These are phyloP conservation scores for Fusarium tupiense DNA, from an alignment of 2,329 filamentous ascomycete species.

Conservation along the genomic window DNA sequence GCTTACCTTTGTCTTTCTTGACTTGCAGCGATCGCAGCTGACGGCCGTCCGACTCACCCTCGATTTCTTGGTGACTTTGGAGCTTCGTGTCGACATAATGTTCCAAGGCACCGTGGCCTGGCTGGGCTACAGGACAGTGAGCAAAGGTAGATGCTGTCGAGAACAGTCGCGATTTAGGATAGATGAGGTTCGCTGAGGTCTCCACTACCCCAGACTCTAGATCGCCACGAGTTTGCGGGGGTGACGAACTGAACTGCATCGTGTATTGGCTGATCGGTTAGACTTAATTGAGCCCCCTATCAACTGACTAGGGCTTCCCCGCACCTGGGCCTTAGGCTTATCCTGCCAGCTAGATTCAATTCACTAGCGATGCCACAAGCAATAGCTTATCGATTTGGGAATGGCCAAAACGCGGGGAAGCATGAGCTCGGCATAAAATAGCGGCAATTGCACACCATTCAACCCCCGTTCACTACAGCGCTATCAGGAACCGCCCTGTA, in stretches of 20 bases:
- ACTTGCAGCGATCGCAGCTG: not conserved
- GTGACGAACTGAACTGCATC: not conserved
- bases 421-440: not conserved
- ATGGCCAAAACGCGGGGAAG: not conserved
- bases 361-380: not conserved
- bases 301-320: not conserved
- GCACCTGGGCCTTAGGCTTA: not conserved
- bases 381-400: not conserved
- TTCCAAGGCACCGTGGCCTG: accelerated
- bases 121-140: too few species aligned
- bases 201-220: not conserved
- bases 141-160: accelerated
- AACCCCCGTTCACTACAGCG: too few species aligned
- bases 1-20: not conserved
- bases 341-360: not conserved
- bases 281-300: not conserved
- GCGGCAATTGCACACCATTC: not conserved
- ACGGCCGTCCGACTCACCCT: not conserved
- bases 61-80: not conserved
- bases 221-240: not conserved
- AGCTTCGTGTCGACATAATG: not conserved
- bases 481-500: too few species aligned
- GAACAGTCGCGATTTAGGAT: too few species aligned
- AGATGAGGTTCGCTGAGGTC: not conserved
- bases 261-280: not conserved